phyloP scores from a whole-genome alignment of 1,284 basidiomycete species.

The Moesziomyces parantarcticus region DNA sequence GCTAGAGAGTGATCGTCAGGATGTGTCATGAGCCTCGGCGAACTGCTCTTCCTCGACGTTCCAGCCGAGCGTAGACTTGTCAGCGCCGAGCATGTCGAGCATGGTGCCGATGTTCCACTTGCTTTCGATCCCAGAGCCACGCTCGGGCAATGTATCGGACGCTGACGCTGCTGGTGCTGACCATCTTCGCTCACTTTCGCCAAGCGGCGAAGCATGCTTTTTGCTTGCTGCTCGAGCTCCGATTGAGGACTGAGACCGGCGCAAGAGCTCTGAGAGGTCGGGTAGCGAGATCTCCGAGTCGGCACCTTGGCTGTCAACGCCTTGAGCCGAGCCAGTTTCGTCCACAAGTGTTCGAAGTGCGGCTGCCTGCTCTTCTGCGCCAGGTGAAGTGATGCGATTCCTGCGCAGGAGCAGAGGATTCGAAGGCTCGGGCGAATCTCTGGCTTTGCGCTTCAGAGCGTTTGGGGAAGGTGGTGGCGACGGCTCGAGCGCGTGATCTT shows the following conservation, averaged over 20 bases:
- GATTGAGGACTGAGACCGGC: conserved; percentile 18
- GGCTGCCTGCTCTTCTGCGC: conserved; percentile 32
- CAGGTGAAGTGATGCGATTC: conserved; percentile 14
- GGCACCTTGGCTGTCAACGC: conserved; percentile 30
- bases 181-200: not conserved
- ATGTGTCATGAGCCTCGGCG: conserved; percentile 1
- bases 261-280: conserved; percentile 31
- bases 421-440: conserved; percentile 9
- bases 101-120: conserved; percentile 52
- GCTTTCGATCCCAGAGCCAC: conserved; percentile 27
- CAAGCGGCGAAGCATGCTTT: conserved; percentile 3
- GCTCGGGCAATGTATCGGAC: not conserved
- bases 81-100: conserved; percentile 50
- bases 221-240: conserved; percentile 1
- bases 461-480: conserved; percentile 8
- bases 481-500: conserved; percentile 40
- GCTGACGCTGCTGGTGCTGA: not conserved
- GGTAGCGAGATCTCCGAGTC: conserved; percentile 28
- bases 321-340: not conserved
- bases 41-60: conserved; percentile 47
- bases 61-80: conserved; percentile 40
- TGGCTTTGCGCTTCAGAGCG: conserved; percentile 11
- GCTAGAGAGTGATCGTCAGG: not conserved
- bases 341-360: conserved; percentile 16
- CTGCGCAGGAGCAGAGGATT: conserved; percentile 14